Evolutionary conservation across 1,284 basidiomycete genomes (phyloP), one percentile per base, ranked within the genome.

Genomic region (Chondrostereum purpureum): DNA sequence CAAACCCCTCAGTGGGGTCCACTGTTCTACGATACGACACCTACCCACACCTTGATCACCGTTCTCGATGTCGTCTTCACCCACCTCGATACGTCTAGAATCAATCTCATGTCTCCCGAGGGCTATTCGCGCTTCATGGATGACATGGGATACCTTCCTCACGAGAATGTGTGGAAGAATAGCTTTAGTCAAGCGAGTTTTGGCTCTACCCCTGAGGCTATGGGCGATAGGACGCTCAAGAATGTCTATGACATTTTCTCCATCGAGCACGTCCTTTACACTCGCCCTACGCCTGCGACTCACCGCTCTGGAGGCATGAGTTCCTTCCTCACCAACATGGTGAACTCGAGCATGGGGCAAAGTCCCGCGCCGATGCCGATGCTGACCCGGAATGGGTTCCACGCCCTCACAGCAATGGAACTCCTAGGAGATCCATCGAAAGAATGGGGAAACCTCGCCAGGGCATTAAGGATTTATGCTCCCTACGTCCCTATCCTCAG

Each of bases 61-160:
- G 14, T 51, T 10, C 33, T 49, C 16, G 19, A 39, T 13, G 43
- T 42, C 10, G 23, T 51, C n/a, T 51, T 51, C 42, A 19, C 38
- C 3, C 27, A 47, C 24, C 40, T 49, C 17, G 50, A 52, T 41
- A 11, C 45, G 1, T 19, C 18, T 2, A n/a, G 43, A 22, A 40
- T 42, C 3, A 48, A 45, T 0, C 31, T 44, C 22, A 21, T 52
- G 4, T 5, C 45, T 2, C 50, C 50, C 1, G 50, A 52, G 21
- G 36, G 6, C 3, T 52, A 49, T 38, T 49, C 48, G n/a, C 48
- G 40, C 13, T 39, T 52, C 31, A n/a, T 47, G 8, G 50, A 51
- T 34, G 50, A 51, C 31, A 39, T 46, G 35, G 50, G 50, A 4
- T 51, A 47, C 16, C 6, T 46, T 5, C 13, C 22, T 4, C 39